A percentile compares a stretch with the other conserved stretches of the same genome.
Evolutionary conservation across 2,329 filamentous ascomycete genomes (phyloP).

Genomic region (Hysterium pulicare): DNA sequence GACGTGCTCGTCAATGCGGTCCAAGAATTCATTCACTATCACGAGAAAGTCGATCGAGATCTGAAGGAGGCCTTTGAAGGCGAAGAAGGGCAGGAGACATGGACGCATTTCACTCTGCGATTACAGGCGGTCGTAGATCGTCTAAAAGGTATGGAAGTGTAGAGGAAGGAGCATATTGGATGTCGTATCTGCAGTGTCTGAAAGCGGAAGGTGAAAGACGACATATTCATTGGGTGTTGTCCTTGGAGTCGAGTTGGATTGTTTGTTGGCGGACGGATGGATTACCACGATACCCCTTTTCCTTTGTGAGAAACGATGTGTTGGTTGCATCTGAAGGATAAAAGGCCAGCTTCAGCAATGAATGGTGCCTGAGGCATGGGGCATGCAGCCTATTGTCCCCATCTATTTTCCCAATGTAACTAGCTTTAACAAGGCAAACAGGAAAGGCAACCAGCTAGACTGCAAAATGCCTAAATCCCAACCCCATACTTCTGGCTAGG

Average conservation of each 20-base stretch:
- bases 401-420: not conserved
- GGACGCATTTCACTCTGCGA: slow-evolving; percentile 51
- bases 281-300: not conserved
- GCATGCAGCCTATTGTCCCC: not conserved
- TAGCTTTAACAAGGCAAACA: not conserved
- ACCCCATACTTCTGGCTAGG: not conserved
- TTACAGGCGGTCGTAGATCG: slow-evolving; percentile 52
- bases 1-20: slow-evolving; percentile 54
- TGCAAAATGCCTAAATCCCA: not conserved
- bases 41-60: slow-evolving; percentile 54
- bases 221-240: not conserved
- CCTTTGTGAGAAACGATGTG: not conserved
- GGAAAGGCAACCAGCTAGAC: not conserved
- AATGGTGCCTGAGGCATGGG: no score
- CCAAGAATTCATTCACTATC: slow-evolving; percentile 59
- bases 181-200: not conserved
- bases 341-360: no score
- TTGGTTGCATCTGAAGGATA: not conserved
- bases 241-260: not conserved
- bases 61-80: slow-evolving; percentile 43
- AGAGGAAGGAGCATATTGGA: not conserved
- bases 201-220: not conserved
- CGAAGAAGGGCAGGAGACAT: slow-evolving; percentile 45
- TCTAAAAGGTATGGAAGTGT: slow-evolving; percentile 25
- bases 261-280: not conserved